phyloP scores from a whole-genome alignment of 371 early-diverging fungal species.

The Smittium mucronatum region DNA sequence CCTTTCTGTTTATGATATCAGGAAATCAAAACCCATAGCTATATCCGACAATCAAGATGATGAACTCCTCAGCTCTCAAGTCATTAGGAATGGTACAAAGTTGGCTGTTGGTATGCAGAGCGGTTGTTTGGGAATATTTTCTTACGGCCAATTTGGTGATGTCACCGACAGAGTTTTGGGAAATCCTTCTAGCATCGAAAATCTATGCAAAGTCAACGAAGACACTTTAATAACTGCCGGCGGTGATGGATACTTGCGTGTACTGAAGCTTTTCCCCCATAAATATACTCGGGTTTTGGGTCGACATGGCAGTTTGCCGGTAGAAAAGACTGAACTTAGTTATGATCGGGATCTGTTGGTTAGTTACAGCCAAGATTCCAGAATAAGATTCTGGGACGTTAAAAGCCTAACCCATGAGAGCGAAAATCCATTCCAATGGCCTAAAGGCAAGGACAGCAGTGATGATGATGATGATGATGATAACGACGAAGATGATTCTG shows the following conservation, averaged over 20 bases:
- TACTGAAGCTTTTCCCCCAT: conserved; percentile 74
- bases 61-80: conserved; percentile 65
- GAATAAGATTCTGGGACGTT: conserved; percentile 78
- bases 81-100: conserved; percentile 65
- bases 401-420: too few species aligned
- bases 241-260: conserved; percentile 76
- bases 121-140: conserved; percentile 65
- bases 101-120: conserved; percentile 79
- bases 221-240: conserved; percentile 72
- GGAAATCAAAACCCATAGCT: conserved; percentile 59
- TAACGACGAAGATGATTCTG: too few species aligned
- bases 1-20: conserved; percentile 75
- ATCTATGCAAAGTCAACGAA: conserved; percentile 67
- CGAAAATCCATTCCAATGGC: too few species aligned
- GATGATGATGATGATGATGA: too few species aligned
- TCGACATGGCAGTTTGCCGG: conserved; percentile 75
- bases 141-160: conserved; percentile 83
- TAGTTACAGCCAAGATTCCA: conserved; percentile 69
- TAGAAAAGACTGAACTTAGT: conserved; percentile 56
- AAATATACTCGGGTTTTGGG: conserved; percentile 69
- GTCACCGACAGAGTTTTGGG: conserved; percentile 80
- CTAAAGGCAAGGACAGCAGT: too few species aligned
- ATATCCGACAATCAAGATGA: conserved; percentile 86
- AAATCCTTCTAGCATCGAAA: conserved; percentile 76
- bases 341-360: conserved; percentile 54